A percentile compares a stretch with the other conserved stretches of the same genome.
These are phyloP conservation scores for Medicago ruthenica DNA, from an alignment of 306 rosid species.

Conservation along the genomic window DNA sequence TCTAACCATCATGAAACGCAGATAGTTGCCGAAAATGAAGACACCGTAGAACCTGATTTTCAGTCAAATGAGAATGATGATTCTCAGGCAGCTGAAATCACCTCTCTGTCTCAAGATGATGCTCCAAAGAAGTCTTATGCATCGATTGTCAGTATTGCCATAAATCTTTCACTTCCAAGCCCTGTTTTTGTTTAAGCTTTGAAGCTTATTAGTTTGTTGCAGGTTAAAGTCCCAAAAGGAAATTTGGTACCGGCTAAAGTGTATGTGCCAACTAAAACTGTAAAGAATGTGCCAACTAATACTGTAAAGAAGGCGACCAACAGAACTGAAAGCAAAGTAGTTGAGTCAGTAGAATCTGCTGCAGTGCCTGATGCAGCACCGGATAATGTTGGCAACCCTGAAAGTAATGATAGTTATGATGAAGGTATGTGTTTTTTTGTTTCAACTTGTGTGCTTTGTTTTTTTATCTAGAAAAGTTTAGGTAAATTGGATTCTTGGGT, in stretches of 20 bases:
- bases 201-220: slow-evolving; percentile 45
- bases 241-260: slow-evolving; percentile 54
- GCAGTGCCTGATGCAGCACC: slow-evolving; percentile 57
- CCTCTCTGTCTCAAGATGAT: slow-evolving; percentile 55
- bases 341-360: slow-evolving; percentile 47
- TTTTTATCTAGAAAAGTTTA: neutral
- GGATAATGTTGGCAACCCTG: slow-evolving; percentile 46
- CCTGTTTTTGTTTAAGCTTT: slow-evolving; percentile 31
- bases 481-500: neutral
- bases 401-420: slow-evolving; percentile 53
- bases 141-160: slow-evolving; percentile 65
- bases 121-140: slow-evolving; percentile 79
- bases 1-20: slow-evolving; percentile 53
- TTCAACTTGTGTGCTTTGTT: slow-evolving; percentile 8
- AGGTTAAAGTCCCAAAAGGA: slow-evolving; percentile 74
- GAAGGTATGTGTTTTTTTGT: slow-evolving; percentile 60
- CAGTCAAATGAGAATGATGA: slow-evolving; percentile 60
- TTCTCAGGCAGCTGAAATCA: slow-evolving; percentile 49
- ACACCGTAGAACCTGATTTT: slow-evolving; percentile 47
- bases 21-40: slow-evolving; percentile 48
- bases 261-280: slow-evolving; percentile 62
- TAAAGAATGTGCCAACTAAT: slow-evolving; percentile 65
- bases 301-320: slow-evolving; percentile 48
- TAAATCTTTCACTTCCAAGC: slow-evolving; percentile 33
- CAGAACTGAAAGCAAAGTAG: slow-evolving; percentile 47